These are phyloP conservation scores for Torrubiella hemipterigena DNA, from an alignment of 2,329 filamentous ascomycete species.

Conservation along the genomic window DNA sequence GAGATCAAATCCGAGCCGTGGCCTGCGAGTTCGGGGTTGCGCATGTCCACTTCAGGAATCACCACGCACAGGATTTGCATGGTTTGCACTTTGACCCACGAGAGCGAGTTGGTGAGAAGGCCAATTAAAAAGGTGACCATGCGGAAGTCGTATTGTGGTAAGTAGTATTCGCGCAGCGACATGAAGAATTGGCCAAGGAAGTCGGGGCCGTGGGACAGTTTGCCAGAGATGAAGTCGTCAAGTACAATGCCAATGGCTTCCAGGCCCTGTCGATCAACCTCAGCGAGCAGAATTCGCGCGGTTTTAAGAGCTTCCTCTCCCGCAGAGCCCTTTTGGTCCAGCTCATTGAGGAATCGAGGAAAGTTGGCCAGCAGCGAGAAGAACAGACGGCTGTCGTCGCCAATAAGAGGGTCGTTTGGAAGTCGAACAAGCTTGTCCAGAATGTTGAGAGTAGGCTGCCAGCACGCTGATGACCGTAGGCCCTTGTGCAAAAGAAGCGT, in stretches of 20 bases:
- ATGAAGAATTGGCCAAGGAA: slow-evolving; percentile 65
- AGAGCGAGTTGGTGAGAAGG: slow-evolving; percentile 73
- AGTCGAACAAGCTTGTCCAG: slow-evolving; percentile 69
- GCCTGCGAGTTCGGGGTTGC: slow-evolving; percentile 74
- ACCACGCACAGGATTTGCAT: slow-evolving; percentile 81
- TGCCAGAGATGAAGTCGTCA: slow-evolving; percentile 54
- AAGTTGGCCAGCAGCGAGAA: slow-evolving; percentile 88
- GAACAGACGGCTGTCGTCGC: slow-evolving; percentile 69
- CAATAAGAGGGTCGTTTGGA: slow-evolving; percentile 69
- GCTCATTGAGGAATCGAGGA: slow-evolving; percentile 68
- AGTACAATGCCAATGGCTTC: slow-evolving; percentile 57
- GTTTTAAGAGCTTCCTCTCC: slow-evolving; percentile 46
- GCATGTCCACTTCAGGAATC: slow-evolving; percentile 87
- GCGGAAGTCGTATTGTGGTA: slow-evolving; percentile 71
- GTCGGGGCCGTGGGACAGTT: slow-evolving; percentile 57
- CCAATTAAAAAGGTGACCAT: slow-evolving; percentile 86
- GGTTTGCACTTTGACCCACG: slow-evolving; percentile 86
- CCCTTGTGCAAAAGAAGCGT: slow-evolving; percentile 85
- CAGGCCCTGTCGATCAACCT: slow-evolving; percentile 63
- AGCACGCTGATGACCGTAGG: slow-evolving; percentile 71
- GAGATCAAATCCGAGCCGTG: slow-evolving; percentile 94
- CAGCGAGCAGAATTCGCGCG: slow-evolving; percentile 56
- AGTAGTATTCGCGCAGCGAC: slow-evolving; percentile 65
- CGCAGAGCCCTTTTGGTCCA: slow-evolving; percentile 49
- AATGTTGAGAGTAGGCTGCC: slow-evolving; percentile 64